Evolutionary conservation across 345 rosid genomes (phyloP).

Genomic region (Corchorus olitorius): DNA sequence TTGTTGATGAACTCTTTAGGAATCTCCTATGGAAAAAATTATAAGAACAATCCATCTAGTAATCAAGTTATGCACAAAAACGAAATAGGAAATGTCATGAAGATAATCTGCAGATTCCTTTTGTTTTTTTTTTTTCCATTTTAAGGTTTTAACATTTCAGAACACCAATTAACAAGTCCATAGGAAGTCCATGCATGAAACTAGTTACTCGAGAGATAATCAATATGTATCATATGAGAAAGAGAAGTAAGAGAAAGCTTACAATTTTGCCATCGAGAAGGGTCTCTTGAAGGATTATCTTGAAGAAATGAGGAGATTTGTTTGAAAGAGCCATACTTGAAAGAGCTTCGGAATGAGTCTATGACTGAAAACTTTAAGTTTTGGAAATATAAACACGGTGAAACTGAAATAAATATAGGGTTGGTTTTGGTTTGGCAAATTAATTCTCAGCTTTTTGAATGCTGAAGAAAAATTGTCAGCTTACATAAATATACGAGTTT

Average conservation of each 20-base stretch:
- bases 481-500: too few relatives aligned
- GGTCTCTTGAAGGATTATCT: neutral
- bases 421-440: neutral
- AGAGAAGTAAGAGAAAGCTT: neutral
- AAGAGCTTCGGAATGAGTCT: neutral
- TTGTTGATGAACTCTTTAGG: neutral
- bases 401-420: neutral
- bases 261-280: conserved; percentile 8
- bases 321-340: conserved; percentile 1
- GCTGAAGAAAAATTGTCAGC: neutral
- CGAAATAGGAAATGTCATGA: neutral
- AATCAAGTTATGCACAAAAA: neutral
- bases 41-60: neutral
- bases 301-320: conserved; percentile 7
- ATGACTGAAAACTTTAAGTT: neutral
- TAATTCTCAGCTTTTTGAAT: neutral
- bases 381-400: neutral
- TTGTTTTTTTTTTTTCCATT: too few relatives aligned
- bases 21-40: neutral
- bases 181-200: neutral
- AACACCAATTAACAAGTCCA: neutral
- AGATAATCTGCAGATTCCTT: too few relatives aligned
- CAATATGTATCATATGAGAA: neutral
- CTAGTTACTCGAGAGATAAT: neutral
- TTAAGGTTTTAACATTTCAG: neutral